These are phyloP conservation scores for Penicillium roqueforti DNA, from an alignment of 495 filamentous ascomycete species.

Conservation along the genomic window DNA sequence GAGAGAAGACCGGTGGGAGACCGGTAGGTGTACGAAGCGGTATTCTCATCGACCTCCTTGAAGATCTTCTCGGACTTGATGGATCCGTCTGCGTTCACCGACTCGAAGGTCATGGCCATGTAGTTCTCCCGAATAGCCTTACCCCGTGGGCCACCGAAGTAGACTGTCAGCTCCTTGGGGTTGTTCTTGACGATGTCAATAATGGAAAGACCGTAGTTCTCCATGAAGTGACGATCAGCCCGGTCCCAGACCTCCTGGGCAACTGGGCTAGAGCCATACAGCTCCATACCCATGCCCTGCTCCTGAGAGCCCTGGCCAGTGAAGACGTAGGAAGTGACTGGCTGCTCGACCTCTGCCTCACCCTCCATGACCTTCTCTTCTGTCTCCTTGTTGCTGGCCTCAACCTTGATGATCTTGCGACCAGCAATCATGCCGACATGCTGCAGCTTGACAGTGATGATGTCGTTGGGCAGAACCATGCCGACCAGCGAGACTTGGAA, in stretches of 20 bases:
- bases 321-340: conserved; percentile 96
- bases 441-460: conserved; percentile 87
- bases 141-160: conserved; percentile 94
- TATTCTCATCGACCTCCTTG: conserved; percentile 90
- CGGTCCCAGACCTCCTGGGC: conserved; percentile 98
- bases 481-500: conserved; percentile 93
- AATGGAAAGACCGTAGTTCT: conserved; percentile 97
- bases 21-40: conserved; percentile 92
- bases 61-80: conserved; percentile 99
- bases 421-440: conserved; percentile 97
- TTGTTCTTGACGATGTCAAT: conserved; percentile 99
- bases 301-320: conserved; percentile 97
- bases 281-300: conserved; percentile 99
- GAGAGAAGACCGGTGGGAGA: conserved; percentile 94
- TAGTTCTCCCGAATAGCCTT: conserved; percentile 98
- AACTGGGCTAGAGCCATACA: conserved; percentile 87
- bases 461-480: conserved; percentile 96
- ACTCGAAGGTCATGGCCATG: conserved; percentile 99
- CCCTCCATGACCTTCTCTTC: conserved; percentile 93
- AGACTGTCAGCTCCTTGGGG: conserved; percentile 95
- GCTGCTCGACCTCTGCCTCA: conserved; percentile 97
- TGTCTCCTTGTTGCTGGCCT: conserved; percentile 86
- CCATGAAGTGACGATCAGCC: conserved; percentile 95
- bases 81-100: conserved; percentile 80
- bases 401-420: conserved; percentile 98